A percentile compares a stretch with the other conserved stretches of the same genome.
phyloP scores from a whole-genome alignment of 257 asterid species.

The Ocimum tenuiflorum region DNA sequence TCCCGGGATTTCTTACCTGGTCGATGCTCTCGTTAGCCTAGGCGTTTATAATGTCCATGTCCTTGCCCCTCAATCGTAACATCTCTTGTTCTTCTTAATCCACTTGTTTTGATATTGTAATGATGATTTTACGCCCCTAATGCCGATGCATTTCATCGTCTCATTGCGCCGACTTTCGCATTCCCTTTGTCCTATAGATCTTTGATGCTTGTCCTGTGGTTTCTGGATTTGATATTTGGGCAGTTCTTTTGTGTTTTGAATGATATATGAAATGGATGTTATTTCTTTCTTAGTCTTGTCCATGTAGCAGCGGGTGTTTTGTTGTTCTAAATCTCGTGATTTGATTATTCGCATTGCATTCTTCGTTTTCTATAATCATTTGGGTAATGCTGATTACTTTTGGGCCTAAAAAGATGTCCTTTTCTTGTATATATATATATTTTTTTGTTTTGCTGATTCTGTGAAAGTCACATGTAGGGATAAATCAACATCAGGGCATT shows the following conservation, averaged over 20 bases:
- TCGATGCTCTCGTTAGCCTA: conserved; percentile 37
- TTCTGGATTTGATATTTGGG: not conserved
- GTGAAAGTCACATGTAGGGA: conserved; percentile 40
- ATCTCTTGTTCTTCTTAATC: not conserved
- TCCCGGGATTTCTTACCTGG: conserved; percentile 56
- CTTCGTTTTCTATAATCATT: not conserved
- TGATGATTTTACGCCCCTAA: not conserved
- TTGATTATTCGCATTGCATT: not conserved
- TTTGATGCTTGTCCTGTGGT: conserved; percentile 6
- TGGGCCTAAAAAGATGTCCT: conserved; percentile 21
- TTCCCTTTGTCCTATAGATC: conserved; percentile 5
- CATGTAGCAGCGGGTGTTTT: not conserved
- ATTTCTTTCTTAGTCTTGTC: not conserved
- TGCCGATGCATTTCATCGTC: not conserved
- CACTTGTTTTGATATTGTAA: not conserved
- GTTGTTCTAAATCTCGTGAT: not conserved
- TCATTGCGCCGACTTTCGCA: not conserved
- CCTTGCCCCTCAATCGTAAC: conserved; percentile 62
- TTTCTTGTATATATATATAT: not conserved
- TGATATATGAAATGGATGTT: not conserved
- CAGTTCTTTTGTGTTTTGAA: not conserved
- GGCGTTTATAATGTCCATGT: conserved; percentile 42
- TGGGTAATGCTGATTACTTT: not conserved
- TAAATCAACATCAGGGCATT: conserved; percentile 74
- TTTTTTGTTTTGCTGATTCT: conserved; percentile 18